Percentiles rank a stretch among this genome's conserved stretches.
Evolutionary conservation across 2,329 filamentous ascomycete species (phyloP).

Genomic region (Cercospora brassicicola): DNA sequence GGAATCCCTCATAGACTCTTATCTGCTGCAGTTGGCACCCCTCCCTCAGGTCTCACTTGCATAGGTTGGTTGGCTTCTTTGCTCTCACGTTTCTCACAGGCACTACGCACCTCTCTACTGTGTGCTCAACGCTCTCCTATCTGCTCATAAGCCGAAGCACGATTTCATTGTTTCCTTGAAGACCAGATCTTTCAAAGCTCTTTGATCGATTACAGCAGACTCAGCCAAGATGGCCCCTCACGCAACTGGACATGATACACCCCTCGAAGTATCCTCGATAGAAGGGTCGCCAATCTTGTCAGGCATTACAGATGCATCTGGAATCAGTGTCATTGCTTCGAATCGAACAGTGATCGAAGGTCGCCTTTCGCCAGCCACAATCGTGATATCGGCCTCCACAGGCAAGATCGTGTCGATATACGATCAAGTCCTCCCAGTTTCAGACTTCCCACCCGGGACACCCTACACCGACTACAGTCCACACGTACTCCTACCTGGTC

Average conservation of each 20-base stretch:
- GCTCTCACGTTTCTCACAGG: neutral
- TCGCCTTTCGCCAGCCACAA: constrained; percentile 75
- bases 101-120: neutral
- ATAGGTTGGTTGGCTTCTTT: constrained; percentile 1
- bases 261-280: constrained; percentile 25
- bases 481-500: constrained; percentile 78
- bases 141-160: neutral
- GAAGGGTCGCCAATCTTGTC: constrained; percentile 22
- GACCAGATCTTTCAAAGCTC: neutral
- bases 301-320: constrained; percentile 20
- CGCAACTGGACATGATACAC: constrained; percentile 33
- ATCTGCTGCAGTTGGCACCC: constrained; percentile 18
- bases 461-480: constrained; percentile 83
- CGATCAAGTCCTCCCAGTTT: constrained; percentile 70
- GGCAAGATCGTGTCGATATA: constrained; percentile 82
- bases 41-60: constrained; percentile 9
- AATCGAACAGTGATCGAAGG: constrained; percentile 78
- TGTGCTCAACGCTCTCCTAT: neutral
- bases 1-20: constrained; percentile 16
- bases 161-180: neutral
- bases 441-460: constrained; percentile 69
- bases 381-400: constrained; percentile 72
- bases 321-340: constrained; percentile 76
- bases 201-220: neutral
- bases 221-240: constrained; percentile 33